Percentiles rank a stretch among this genome's conserved stretches.
These are phyloP conservation scores for Albugo laibachii DNA, from an alignment of 352 stramenopile genomes.

Conservation along the genomic window DNA sequence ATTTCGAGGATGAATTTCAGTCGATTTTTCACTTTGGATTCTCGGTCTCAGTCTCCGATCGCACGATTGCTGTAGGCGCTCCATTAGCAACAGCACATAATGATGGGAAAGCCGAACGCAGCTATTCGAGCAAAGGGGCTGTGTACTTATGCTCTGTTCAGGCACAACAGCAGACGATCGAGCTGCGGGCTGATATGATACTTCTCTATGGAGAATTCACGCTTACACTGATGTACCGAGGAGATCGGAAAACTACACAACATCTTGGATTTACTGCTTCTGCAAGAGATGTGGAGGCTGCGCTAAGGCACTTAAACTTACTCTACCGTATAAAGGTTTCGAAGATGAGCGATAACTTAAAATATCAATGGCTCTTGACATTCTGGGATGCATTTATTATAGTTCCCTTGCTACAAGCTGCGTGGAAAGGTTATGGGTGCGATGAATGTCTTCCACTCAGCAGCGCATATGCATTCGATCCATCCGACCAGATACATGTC, in stretches of 20 bases:
- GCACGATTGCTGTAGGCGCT: constrained; percentile 80
- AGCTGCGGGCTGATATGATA: constrained; percentile 30
- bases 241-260: constrained; percentile 30
- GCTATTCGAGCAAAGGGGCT: constrained; percentile 45
- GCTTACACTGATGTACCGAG: constrained; percentile 39
- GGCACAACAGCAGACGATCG: constrained; percentile 47
- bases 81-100: constrained; percentile 71
- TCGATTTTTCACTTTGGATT: constrained; percentile 79
- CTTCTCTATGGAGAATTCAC: constrained; percentile 54
- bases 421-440: constrained; percentile 47
- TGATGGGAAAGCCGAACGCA: constrained; percentile 26
- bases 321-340: constrained; percentile 65
- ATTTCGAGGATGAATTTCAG: constrained; percentile 51
- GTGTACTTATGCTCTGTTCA: constrained; percentile 60
- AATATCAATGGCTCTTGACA: constrained; percentile 63
- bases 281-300: constrained; percentile 42
- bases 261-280: constrained; percentile 44
- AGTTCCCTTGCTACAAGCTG: constrained; percentile 31
- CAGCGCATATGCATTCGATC: constrained; percentile 30
- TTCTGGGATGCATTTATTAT: constrained; percentile 58
- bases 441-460: constrained; percentile 51
- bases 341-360: constrained; percentile 64
- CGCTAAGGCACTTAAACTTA: constrained; percentile 29
- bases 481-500: constrained; percentile 30
- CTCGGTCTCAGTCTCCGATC: constrained; percentile 55